These are phyloP conservation scores for Neoascochyta sp. DNA, from an alignment of 2,329 filamentous ascomycete genomes.

Conservation along the genomic window DNA sequence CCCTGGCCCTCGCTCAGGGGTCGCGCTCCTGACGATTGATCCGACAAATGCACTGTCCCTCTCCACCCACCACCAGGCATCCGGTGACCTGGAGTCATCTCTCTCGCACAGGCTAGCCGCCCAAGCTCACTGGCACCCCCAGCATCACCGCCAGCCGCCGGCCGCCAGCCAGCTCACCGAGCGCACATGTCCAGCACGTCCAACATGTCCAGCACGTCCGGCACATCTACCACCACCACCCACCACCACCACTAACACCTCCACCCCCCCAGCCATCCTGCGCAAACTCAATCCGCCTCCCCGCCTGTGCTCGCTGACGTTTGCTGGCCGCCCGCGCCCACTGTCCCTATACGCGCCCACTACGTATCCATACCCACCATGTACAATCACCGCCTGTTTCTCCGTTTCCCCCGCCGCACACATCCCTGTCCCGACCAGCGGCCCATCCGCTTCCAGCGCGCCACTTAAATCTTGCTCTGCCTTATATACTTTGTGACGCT, in stretches of 20 bases:
- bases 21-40: too few relatives aligned
- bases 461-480: conserved; percentile 40
- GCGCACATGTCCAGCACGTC: too few relatives aligned
- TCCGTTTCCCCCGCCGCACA: conserved; percentile 38
- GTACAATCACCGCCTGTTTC: conserved; percentile 37
- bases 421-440: conserved; percentile 35
- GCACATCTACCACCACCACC: too few relatives aligned
- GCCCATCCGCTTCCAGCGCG: conserved; percentile 36
- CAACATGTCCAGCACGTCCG: too few relatives aligned
- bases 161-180: too few relatives aligned
- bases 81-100: conserved; percentile 30
- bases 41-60: conserved; percentile 16
- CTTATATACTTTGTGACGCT: conserved; percentile 39
- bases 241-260: too few relatives aligned
- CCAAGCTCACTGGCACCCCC: too few relatives aligned
- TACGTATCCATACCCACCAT: conserved; percentile 36
- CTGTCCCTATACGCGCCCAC: conserved; percentile 37
- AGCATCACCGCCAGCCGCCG: too few relatives aligned
- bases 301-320: conserved; percentile 23
- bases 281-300: conserved; percentile 3
- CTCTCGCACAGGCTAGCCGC: not conserved
- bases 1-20: conserved; percentile 38
- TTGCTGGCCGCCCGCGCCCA: conserved; percentile 35
- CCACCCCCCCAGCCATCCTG: not conserved
- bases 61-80: conserved; percentile 17